A percentile compares a stretch with the other conserved stretches of the same genome.
These are phyloP conservation scores for Scedosporium apiospermum DNA, from an alignment of 2,329 filamentous ascomycete species.

Conservation along the genomic window DNA sequence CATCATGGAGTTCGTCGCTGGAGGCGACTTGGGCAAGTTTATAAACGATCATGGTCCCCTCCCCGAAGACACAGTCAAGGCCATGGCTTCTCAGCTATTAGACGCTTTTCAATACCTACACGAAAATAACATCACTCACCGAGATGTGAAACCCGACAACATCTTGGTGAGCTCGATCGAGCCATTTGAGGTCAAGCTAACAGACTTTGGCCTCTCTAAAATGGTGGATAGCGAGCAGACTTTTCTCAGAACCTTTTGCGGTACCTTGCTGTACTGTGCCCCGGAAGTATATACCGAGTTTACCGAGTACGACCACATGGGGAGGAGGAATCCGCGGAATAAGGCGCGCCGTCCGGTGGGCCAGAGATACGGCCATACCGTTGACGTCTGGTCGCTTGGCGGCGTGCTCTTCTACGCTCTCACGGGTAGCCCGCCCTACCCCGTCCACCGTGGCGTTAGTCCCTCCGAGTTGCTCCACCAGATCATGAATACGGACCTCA, in stretches of 20 bases:
- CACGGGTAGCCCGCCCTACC: conserved; percentile 72
- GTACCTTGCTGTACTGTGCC: conserved; percentile 89
- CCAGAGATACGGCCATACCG: conserved; percentile 77
- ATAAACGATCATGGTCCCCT: conserved; percentile 54
- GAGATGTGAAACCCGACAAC: conserved; percentile 98
- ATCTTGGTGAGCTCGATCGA: conserved; percentile 69
- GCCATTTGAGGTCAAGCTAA: conserved; percentile 79
- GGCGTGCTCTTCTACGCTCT: conserved; percentile 84
- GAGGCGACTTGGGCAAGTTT: conserved; percentile 73
- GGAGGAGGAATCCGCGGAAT: conserved; percentile 52
- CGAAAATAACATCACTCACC: conserved; percentile 80
- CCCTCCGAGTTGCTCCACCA: conserved; percentile 73
- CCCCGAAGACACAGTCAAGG: conserved; percentile 57
- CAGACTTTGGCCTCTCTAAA: conserved; percentile 94
- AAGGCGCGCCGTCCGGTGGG: conserved; percentile 49
- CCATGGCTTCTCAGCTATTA: conserved; percentile 67
- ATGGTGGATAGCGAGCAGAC: conserved; percentile 85
- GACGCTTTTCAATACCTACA: conserved; percentile 82
- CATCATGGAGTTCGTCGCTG: conserved; percentile 85
- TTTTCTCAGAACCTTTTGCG: conserved; percentile 92
- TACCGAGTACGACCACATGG: conserved; percentile 58
- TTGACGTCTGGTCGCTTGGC: conserved; percentile 94
- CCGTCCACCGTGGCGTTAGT: conserved; percentile 63
- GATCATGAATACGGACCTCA: conserved; percentile 71
- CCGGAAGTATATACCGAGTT: conserved; percentile 87